Conservation (phyloP, 331 rosid genomes). For the Dryas integrifolia region DNA sequence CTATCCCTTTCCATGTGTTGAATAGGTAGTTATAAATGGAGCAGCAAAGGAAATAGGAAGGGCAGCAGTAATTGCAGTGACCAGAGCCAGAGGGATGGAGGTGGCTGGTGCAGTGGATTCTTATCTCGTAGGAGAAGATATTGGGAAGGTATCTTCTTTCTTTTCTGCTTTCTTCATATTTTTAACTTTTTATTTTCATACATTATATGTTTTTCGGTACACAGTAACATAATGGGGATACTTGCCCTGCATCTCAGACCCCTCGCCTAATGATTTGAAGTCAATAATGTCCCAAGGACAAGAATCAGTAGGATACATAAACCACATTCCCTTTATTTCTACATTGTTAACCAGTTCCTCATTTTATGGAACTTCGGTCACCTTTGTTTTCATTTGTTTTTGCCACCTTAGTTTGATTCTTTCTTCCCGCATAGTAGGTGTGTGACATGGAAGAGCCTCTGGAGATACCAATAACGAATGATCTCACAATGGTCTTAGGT, state of each 20-base stretch:
- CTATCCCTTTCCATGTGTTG: too few relatives aligned
- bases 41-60: slow-evolving; percentile 89
- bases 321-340: too few relatives aligned
- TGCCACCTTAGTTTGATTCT: neutral
- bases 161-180: neutral
- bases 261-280: too few relatives aligned
- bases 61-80: slow-evolving; percentile 77
- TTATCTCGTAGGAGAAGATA: slow-evolving; percentile 68
- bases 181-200: neutral
- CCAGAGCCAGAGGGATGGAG: slow-evolving; percentile 90
- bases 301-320: too few relatives aligned
- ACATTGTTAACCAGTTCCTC: too few relatives aligned
- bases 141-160: slow-evolving; percentile 51
- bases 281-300: too few relatives aligned
- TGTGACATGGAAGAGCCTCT: slow-evolving; percentile 85
- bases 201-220: neutral
- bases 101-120: slow-evolving; percentile 81
- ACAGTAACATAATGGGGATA: neutral
- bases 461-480: slow-evolving; percentile 76
- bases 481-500: slow-evolving; percentile 83
- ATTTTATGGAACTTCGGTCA: too few relatives aligned
- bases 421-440: slow-evolving; percentile 37
- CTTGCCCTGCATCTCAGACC: too few relatives aligned
- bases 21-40: slow-evolving; percentile 72
- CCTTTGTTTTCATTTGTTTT: too few relatives aligned